phyloP scores from a whole-genome alignment of 1,284 basidiomycete genomes.

The Ganoderma multipileum region DNA sequence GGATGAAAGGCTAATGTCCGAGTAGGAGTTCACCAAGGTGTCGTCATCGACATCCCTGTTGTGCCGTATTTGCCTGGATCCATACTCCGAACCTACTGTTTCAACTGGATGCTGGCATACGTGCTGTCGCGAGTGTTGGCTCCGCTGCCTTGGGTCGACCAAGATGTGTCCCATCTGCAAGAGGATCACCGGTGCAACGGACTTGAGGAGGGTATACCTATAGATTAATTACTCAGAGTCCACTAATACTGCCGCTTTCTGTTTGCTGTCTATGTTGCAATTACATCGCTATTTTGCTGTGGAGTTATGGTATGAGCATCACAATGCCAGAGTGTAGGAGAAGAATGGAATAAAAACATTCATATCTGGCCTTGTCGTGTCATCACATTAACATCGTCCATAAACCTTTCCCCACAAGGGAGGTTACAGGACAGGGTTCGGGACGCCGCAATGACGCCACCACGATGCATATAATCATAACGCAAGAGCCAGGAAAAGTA shows the following conservation, averaged over 20 bases:
- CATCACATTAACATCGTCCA: constrained; percentile 50
- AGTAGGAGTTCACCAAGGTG: constrained; percentile 53
- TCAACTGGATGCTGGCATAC: constrained; percentile 89
- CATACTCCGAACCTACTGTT: constrained; percentile 76
- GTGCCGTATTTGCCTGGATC: constrained; percentile 80
- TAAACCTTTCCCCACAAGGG: constrained; percentile 51
- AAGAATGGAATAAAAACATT: constrained; percentile 38
- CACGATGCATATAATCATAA: constrained; percentile 75
- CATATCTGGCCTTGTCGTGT: constrained; percentile 84
- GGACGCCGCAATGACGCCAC: constrained; percentile 50
- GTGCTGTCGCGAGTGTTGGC: constrained; percentile 80
- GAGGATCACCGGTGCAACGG: constrained; percentile 75
- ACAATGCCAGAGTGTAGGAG: background rate
- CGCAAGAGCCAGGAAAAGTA: constrained; percentile 40
- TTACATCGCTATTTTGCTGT: constrained; percentile 14
- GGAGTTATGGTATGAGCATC: constrained; percentile 5
- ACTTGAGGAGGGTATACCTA: constrained; percentile 73
- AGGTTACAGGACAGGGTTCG: constrained; percentile 53
- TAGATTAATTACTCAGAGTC: constrained; percentile 31
- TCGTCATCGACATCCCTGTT: constrained; percentile 55
- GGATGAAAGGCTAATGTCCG: background rate
- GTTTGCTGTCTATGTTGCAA: constrained; percentile 18
- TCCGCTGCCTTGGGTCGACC: constrained; percentile 79
- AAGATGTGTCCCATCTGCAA: constrained; percentile 86
- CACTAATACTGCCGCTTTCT: constrained; percentile 12